Percentiles rank a stretch among this genome's conserved stretches.
Conservation (phyloP, 2,329 filamentous ascomycete species). For the Furcasterigmium sp. region DNA sequence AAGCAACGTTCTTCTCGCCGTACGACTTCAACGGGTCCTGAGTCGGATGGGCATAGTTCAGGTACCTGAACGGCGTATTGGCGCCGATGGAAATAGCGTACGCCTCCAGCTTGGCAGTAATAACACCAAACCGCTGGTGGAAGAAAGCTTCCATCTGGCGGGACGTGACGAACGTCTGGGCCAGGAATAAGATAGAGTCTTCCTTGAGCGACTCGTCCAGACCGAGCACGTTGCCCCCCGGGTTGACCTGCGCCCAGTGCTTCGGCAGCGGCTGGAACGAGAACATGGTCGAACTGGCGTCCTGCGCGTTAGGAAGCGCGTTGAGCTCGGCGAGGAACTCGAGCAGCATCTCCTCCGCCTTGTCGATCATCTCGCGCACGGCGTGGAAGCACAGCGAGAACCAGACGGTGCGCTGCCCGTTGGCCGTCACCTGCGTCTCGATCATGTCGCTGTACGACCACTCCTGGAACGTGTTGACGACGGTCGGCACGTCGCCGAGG, state of each 20-base stretch:
- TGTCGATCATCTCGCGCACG: slow-evolving; percentile 2
- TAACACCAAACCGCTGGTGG: slow-evolving; percentile 21
- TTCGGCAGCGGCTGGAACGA: slow-evolving; percentile 10
- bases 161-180: slow-evolving; percentile 10
- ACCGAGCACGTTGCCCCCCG: slow-evolving; percentile 5
- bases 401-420: slow-evolving; percentile 4
- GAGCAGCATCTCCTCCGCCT: slow-evolving; percentile 5
- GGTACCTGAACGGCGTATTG: slow-evolving; percentile 24
- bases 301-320: neutral
- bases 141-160: slow-evolving; percentile 20
- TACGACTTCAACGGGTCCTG: slow-evolving; percentile 22
- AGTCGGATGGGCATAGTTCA: slow-evolving; percentile 27
- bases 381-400: slow-evolving; percentile 6
- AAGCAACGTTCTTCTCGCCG: slow-evolving; percentile 21
- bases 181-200: neutral
- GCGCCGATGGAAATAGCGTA: slow-evolving; percentile 9
- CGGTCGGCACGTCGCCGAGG: slow-evolving; percentile 3
- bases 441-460: slow-evolving; percentile 6
- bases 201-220: neutral
- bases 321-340: neutral
- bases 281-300: neutral
- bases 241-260: slow-evolving; percentile 5
- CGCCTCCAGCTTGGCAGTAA: slow-evolving; percentile 20
- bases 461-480: slow-evolving; percentile 2
- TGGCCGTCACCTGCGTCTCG: slow-evolving; percentile 4